Conservation (phyloP, 176 grass and related monocot genomes). For the Carex cristatella region DNA sequence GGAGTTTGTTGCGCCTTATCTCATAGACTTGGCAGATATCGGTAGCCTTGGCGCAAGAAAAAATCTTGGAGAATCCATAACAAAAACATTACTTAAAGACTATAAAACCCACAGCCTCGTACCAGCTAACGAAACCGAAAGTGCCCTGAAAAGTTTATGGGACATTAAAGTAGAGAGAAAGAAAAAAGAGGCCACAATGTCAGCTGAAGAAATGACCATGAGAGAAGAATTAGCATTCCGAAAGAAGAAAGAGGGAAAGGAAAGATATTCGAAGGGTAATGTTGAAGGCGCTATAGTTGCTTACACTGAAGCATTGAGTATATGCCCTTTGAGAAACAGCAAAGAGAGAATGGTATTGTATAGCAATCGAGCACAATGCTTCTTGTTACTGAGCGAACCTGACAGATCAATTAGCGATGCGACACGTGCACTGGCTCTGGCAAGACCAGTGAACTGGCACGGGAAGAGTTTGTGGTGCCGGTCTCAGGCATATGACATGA, state of each 20-base stretch:
- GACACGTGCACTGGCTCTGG: constrained; percentile 70
- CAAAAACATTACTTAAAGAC: constrained; percentile 38
- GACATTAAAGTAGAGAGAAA: constrained; percentile 45
- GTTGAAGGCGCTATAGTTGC: constrained; percentile 45
- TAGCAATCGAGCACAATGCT: constrained; percentile 83
- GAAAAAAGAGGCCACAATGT: constrained; percentile 39
- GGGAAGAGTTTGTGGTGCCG: constrained; percentile 77
- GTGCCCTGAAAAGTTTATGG: constrained; percentile 34
- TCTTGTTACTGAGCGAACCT: constrained; percentile 36
- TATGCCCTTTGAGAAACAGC: constrained; percentile 48
- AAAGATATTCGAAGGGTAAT: constrained; percentile 43
- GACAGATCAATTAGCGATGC: constrained; percentile 69
- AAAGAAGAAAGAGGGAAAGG: constrained; percentile 74
- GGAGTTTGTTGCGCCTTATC: constrained; percentile 39
- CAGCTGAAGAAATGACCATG: constrained; percentile 27
- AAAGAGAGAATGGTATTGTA: constrained; percentile 56
- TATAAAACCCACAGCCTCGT: not conserved
- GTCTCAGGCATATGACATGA: constrained; percentile 87
- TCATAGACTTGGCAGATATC: constrained; percentile 60
- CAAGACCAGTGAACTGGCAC: constrained; percentile 52
- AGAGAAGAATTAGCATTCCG: constrained; percentile 31
- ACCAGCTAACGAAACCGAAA: constrained; percentile 26
- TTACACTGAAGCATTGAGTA: constrained; percentile 57
- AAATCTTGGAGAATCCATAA: constrained; percentile 54
- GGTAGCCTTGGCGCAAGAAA: constrained; percentile 51